Conservation (phyloP, 2,329 filamentous ascomycete genomes). For the Pestalotiopsis sp. region DNA sequence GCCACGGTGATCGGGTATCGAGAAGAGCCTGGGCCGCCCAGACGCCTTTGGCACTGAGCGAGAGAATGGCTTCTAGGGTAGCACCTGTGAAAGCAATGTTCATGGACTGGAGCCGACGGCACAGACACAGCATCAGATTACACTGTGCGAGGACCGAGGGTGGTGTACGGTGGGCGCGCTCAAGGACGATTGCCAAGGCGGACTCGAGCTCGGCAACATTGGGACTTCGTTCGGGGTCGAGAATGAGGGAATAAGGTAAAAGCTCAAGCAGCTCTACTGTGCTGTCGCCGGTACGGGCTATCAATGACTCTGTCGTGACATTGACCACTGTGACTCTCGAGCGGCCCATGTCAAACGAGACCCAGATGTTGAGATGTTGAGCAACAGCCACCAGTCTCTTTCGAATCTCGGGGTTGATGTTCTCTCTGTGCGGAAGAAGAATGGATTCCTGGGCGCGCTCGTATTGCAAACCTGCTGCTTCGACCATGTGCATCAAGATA, state of each 20-base stretch:
- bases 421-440: constrained; percentile 25
- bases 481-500: constrained; percentile 59
- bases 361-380: constrained; percentile 61
- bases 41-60: constrained; percentile 46
- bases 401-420: constrained; percentile 39
- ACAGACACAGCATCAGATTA: constrained; percentile 59
- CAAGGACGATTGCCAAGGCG: constrained; percentile 43
- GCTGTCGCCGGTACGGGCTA: constrained; percentile 35
- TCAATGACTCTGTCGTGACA: background rate
- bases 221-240: constrained; percentile 52
- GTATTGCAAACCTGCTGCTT: constrained; percentile 51
- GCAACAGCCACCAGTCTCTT: constrained; percentile 52
- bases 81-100: constrained; percentile 46
- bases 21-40: constrained; percentile 49
- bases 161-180: constrained; percentile 39
- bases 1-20: constrained; percentile 52
- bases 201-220: constrained; percentile 44
- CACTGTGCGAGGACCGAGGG: constrained; percentile 52
- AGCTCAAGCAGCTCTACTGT: constrained; percentile 54
- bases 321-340: constrained; percentile 42
- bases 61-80: constrained; percentile 47
- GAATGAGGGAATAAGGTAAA: constrained; percentile 53
- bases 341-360: constrained; percentile 60
- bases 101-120: constrained; percentile 53
- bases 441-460: constrained; percentile 30